Evolutionary conservation across 306 rosid genomes (phyloP), one percentile per base, ranked within the genome.

Genomic region (Cicer yamashitae): DNA sequence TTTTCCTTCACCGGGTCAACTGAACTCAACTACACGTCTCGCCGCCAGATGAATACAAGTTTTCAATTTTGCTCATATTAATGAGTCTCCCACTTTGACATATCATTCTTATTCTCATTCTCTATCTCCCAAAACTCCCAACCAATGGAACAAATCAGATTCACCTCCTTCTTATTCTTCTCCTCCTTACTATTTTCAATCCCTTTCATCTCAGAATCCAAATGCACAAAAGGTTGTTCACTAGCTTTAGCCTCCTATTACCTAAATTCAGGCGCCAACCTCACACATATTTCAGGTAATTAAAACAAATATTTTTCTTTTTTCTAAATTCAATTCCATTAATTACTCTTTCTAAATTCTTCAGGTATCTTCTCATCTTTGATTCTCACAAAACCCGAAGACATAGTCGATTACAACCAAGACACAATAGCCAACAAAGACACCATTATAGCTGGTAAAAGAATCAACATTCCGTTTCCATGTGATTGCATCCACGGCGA

Each of bases 181-280:
- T 17, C 82, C 40, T 7, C 77, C 38, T 15, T 67, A n/a, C 34
- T 81, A 3, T 2, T 66, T 20, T 78, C 85, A 7, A 58, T 70
- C 3, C 61, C 79, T 52, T 60, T 13, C 20, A 50, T 7, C 9
- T 85, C 83, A 8, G 76, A 86, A 77, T 81, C 99, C 3, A 66
- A 65, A 34, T 96, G 99, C 73, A 72, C 71, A 17, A 9, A 43
- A 43, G 71, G 76, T 7, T 96, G 99, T 48, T 30, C 46, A 0
- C 47, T 56, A 15, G 99, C 98, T 72, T 76, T 86, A 37, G 99
- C 75, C 14, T 90, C 96, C 7, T 92, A 86, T 77, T 84, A 45
- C 37, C 6, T 88, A 30, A 30, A 3, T 13, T 39, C 84, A 0
- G 76, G 40, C 3, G 4, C 84, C 18, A 73, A 75, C 73, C 75